phyloP scores from a whole-genome alignment of 148 eudicot species.

The Chenopodium album region DNA sequence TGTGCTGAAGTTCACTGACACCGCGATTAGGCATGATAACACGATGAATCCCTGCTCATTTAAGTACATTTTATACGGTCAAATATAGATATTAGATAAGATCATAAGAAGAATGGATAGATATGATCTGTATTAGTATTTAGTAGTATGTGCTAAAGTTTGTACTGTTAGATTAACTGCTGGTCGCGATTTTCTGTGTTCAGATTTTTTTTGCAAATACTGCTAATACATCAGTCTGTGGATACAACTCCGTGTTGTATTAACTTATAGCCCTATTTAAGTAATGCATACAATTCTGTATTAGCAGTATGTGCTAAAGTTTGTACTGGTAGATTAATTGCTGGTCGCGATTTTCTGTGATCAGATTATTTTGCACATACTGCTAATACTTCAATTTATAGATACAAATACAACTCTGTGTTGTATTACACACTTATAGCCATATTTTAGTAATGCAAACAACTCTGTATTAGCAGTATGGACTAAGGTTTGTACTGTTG shows the following conservation, averaged over 20 bases:
- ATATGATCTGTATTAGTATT: too few species aligned
- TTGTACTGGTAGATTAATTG: too few species aligned
- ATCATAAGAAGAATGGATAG: background rate
- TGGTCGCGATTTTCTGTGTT: background rate
- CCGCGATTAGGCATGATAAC: slow-evolving; percentile 84
- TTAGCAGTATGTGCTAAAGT: background rate
- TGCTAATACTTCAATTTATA: too few species aligned
- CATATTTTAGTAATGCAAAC: background rate
- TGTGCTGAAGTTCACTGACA: slow-evolving; percentile 90
- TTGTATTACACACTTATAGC: background rate
- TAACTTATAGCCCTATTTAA: background rate
- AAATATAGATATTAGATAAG: background rate
- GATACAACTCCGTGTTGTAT: too few species aligned
- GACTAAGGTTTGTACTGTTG: too few species aligned
- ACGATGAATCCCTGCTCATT: slow-evolving; percentile 62
- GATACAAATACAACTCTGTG: too few species aligned
- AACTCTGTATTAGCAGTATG: too few species aligned
- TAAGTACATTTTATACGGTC: background rate
- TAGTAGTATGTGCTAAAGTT: background rate
- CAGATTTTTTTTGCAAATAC: too few species aligned
- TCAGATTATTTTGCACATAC: too few species aligned
- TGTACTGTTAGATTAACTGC: too few species aligned
- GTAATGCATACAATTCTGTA: background rate
- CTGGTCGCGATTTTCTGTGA: background rate
- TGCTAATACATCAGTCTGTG: too few species aligned